These are phyloP conservation scores for Asterionellopsis glacialis DNA, from an alignment of 108 stramenopile genomes.

Conservation along the genomic window DNA sequence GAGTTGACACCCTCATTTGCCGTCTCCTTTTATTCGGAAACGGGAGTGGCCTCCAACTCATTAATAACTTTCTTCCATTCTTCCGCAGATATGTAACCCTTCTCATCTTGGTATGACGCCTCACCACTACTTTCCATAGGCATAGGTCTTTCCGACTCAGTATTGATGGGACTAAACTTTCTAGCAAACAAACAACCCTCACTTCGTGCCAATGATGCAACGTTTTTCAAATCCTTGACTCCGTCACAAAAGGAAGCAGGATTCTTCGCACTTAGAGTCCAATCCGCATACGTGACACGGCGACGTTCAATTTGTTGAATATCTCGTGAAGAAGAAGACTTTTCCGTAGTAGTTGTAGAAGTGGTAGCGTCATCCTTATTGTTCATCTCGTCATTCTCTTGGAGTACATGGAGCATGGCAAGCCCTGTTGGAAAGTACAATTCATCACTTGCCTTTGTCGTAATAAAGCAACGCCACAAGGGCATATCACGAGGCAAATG, in stretches of 20 bases:
- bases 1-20: no score
- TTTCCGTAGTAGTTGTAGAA: constrained; percentile 2
- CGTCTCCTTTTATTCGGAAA: no score
- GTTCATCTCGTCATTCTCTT: constrained; percentile 13
- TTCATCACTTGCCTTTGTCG: constrained; percentile 79
- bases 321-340: constrained; percentile 5
- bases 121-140: constrained; percentile 10
- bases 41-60: neutral
- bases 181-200: constrained; percentile 80
- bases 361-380: neutral
- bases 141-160: neutral
- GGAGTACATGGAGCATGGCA: constrained; percentile 54
- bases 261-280: constrained; percentile 72
- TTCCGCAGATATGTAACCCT: constrained; percentile 20
- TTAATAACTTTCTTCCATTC: constrained; percentile 23
- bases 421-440: constrained; percentile 81
- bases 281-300: constrained; percentile 80
- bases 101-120: constrained; percentile 9
- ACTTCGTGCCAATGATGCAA: constrained; percentile 48
- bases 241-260: constrained; percentile 58
- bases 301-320: constrained; percentile 28
- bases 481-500: constrained; percentile 45
- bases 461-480: constrained; percentile 64
- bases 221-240: constrained; percentile 45
- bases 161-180: constrained; percentile 49